Base-by-base conservation (phyloP, 2,329 filamentous ascomycete species). In the Emergomyces orientalis region DNA sequence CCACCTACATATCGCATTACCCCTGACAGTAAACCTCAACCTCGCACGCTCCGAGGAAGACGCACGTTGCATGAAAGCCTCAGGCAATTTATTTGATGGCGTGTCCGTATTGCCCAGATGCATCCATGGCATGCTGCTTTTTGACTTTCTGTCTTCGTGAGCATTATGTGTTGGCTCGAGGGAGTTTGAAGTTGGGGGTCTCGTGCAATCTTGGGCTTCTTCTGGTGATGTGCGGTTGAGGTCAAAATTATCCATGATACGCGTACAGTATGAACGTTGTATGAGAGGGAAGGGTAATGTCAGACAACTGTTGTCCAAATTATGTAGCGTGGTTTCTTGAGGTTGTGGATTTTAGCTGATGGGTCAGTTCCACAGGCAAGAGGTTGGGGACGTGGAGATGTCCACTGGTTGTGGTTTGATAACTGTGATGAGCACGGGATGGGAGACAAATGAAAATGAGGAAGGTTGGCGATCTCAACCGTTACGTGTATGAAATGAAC, bases 1-100 rank as follows among this genome's bases (percentile, higher is more conserved):
- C n/a, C 49, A 65, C 68, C 62, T 66, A 70, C 69, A 68, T 52
- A 73, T 66, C 14, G 71, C 72, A 67, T 71, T 71, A 14, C 72
- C 73, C 22, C 67, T 67, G 32, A 74, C 67, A 17, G 41, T 56
- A 65, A 75, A 75, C 43, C 73, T 67, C 49, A 70, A 67, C 19
- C 64, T 60, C 7, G 72, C 73, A 30, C 71, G 64, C 45, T 73
- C 69, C 7, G 65, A 64, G 1, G 71, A 52, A 9, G 67, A 69
- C 14, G 61, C 65, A 13, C 62, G 37, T n/a, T 66, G 60, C 27
- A 66, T 63, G 11, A 71, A 65, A 13, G 67, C 62, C 27, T 69
- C 64, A 17, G 73, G 68, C 11, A 72, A 69, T 25, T 69, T 69
- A 25, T 72, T 74, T 39, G 70, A 64, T 30, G 70, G 66, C 0